phyloP scores from a whole-genome alignment of 257 asterid species.

The Penstemon davidsonii region DNA sequence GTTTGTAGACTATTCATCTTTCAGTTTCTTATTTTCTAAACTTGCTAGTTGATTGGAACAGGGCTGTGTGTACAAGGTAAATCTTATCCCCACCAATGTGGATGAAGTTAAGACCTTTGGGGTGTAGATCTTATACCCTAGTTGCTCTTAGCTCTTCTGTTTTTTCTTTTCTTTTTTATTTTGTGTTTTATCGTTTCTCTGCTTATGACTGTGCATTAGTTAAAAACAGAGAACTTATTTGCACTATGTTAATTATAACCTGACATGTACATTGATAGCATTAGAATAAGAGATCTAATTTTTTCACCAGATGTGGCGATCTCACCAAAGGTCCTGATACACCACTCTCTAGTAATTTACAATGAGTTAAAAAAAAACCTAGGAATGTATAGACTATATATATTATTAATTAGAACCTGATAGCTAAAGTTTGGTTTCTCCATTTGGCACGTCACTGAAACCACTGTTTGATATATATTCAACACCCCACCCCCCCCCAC shows the following conservation, averaged over 20 bases:
- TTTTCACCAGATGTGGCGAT: too few species aligned
- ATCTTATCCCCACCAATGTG: slow-evolving; percentile 3
- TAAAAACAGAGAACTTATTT: slow-evolving; percentile 1
- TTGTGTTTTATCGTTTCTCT: neutral
- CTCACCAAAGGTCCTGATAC: too few species aligned
- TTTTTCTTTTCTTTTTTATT: neutral
- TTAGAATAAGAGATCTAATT: neutral
- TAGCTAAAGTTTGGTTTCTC: too few species aligned
- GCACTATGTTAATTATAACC: neutral
- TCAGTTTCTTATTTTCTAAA: slow-evolving; percentile 15
- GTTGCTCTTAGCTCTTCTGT: slow-evolving; percentile 1
- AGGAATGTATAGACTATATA: too few species aligned
- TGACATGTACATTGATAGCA: neutral
- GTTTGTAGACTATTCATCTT: slow-evolving; percentile 17
- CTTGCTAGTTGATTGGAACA: slow-evolving; percentile 11
- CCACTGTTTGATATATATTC: too few species aligned
- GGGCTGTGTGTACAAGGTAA: slow-evolving; percentile 8
- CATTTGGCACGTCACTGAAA: too few species aligned
- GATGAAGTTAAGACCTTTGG: slow-evolving; percentile 4
- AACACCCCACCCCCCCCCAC: too few species aligned
- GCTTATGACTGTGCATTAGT: slow-evolving; percentile 10
- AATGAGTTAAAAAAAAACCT: too few species aligned
- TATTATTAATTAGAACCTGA: too few species aligned
- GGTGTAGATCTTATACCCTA: neutral
- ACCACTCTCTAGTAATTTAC: too few species aligned